A percentile compares a stretch with the other conserved stretches of the same genome.
Conservation (phyloP, 805 yeast genomes). For the Monosporozyma siamensis region DNA sequence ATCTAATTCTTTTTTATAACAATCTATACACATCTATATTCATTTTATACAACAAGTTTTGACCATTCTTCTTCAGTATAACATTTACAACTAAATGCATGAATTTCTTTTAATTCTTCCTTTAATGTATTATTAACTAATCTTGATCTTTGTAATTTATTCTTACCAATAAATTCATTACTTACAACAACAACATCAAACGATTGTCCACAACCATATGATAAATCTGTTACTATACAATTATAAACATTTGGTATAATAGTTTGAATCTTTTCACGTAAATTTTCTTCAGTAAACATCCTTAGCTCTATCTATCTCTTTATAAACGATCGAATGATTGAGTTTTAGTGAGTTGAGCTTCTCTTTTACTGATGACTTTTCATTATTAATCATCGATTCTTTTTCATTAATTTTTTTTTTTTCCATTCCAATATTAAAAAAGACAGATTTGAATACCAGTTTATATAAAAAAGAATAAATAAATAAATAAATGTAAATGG, state of each 20-base stretch:
- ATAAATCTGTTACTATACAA: conserved; percentile 33
- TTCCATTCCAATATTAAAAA: not conserved
- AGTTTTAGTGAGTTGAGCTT: not conserved
- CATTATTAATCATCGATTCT: conserved; percentile 1
- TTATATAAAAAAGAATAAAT: not conserved
- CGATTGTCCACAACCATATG: conserved; percentile 97
- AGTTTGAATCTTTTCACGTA: conserved; percentile 20
- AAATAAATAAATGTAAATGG: not conserved
- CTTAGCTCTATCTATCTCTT: too few relatives aligned
- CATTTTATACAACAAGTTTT: conserved; percentile 20
- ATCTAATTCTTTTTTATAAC: not conserved
- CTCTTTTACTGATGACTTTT: not conserved
- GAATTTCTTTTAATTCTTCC: conserved; percentile 79
- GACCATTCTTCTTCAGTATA: conserved; percentile 89
- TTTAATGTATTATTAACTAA: conserved; percentile 70
- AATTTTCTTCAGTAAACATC: conserved; percentile 17
- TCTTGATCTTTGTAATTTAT: conserved; percentile 78
- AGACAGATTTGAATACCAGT: too few relatives aligned
- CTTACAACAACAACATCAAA: conserved; percentile 85
- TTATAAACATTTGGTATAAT: conserved; percentile 25
- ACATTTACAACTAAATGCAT: conserved; percentile 90
- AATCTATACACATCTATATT: not conserved
- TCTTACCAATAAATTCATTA: conserved; percentile 64
- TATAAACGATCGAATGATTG: too few relatives aligned
- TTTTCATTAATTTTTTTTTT: not conserved